Conservation (phyloP, 768 basidiomycete genomes). For the Amanita brunnescens region DNA sequence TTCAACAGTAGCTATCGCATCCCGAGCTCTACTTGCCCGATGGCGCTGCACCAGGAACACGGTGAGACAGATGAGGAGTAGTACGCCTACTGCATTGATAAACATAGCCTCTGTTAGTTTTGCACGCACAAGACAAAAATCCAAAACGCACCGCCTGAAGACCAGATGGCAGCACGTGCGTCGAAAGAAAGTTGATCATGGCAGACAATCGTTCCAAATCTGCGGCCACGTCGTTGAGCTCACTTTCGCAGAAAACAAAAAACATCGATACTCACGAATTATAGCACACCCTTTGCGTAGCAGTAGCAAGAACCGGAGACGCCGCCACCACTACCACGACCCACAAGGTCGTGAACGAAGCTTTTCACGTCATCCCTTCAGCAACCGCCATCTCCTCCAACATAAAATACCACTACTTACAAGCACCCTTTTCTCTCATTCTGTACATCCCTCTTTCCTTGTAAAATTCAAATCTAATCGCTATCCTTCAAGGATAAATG, state of each 20-base stretch:
- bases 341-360: constrained; percentile 12
- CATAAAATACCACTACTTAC: not conserved
- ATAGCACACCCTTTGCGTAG: constrained; percentile 17
- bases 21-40: constrained; percentile 1
- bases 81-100: not conserved
- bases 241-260: not conserved
- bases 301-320: constrained; percentile 17
- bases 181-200: not conserved
- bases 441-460: not conserved
- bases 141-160: not conserved
- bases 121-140: not conserved
- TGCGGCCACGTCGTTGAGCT: not conserved
- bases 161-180: constrained; percentile 1
- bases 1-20: constrained; percentile 13
- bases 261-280: not conserved
- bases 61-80: not conserved
- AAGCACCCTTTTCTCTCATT: constrained; percentile 5
- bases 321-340: constrained; percentile 12
- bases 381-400: not conserved
- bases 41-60: not conserved
- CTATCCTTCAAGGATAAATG: not conserved
- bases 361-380: not conserved
- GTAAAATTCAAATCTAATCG: too few relatives aligned
- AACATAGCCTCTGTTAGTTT: not conserved
- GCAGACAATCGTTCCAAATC: constrained; percentile 3